These are phyloP conservation scores for Globisporangium abappressorium DNA, from an alignment of 352 stramenopile genomes.

Conservation along the genomic window DNA sequence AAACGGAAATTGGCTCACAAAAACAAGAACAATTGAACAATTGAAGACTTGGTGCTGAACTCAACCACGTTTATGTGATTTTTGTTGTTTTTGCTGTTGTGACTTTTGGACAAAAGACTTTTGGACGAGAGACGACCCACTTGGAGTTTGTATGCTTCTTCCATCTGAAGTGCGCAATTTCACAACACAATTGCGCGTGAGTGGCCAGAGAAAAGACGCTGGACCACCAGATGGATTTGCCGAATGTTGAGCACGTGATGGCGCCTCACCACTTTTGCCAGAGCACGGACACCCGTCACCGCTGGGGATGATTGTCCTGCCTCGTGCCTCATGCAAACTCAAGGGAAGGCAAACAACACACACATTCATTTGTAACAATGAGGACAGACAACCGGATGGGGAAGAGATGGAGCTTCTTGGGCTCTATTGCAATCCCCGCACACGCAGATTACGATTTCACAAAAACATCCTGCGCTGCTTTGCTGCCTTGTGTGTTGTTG, in stretches of 20 bases:
- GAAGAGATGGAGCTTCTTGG: not conserved
- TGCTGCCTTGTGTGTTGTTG: not conserved
- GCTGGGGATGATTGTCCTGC: not conserved
- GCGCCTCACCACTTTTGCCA: not conserved
- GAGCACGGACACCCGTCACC: not conserved
- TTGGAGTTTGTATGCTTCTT: conserved; percentile 1
- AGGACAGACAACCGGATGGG: not conserved
- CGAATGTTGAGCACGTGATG: conserved; percentile 12
- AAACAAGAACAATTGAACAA: not conserved
- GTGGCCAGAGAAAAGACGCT: not conserved
- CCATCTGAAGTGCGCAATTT: not conserved
- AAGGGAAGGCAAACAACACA: not conserved
- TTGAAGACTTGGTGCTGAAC: not conserved
- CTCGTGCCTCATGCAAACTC: not conserved
- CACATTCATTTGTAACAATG: not conserved
- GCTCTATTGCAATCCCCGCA: not conserved
- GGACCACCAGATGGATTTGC: conserved; percentile 8
- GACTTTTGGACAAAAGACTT: not conserved
- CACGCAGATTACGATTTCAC: not conserved
- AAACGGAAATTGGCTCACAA: not conserved
- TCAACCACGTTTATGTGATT: not conserved
- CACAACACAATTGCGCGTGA: not conserved
- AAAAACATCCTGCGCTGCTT: not conserved
- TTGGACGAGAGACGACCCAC: not conserved
- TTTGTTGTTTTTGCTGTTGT: not conserved